These are phyloP conservation scores for Pouteria campechiana DNA, from an alignment of 179 eudicot species.

Conservation along the genomic window DNA sequence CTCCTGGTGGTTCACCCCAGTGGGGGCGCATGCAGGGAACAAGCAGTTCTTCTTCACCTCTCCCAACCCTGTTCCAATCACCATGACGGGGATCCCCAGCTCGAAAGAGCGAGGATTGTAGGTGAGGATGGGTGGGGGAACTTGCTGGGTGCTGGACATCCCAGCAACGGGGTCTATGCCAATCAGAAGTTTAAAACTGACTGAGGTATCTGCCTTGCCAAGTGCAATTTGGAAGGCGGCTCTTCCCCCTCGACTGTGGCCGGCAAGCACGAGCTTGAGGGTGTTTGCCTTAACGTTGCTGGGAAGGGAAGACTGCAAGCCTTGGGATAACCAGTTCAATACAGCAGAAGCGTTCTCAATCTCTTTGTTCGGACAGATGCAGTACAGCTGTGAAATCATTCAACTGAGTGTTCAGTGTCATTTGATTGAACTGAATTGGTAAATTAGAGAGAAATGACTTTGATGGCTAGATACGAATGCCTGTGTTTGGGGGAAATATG, in stretches of 20 bases:
- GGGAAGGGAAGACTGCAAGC: constrained; percentile 10
- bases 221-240: constrained; percentile 23
- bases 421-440: too few relatives aligned
- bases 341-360: constrained; percentile 9
- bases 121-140: constrained; percentile 12
- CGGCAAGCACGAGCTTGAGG: constrained; percentile 12
- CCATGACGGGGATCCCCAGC: constrained; percentile 10
- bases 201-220: constrained; percentile 1
- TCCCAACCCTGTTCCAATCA: constrained; percentile 25
- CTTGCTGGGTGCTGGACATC: background rate
- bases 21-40: constrained; percentile 16
- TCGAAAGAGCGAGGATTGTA: constrained; percentile 19
- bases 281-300: constrained; percentile 5
- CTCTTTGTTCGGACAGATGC: constrained; percentile 7
- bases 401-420: too few relatives aligned
- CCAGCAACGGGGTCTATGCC: constrained; percentile 28
- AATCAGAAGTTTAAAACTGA: constrained; percentile 12
- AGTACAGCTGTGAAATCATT: too few relatives aligned
- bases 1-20: constrained; percentile 16
- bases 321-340: constrained; percentile 11
- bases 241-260: constrained; percentile 30
- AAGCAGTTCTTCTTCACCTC: background rate
- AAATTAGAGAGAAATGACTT: too few relatives aligned
- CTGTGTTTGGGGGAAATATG: too few relatives aligned
- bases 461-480: too few relatives aligned